Percentiles rank a stretch among this genome's conserved stretches.
phyloP scores from a whole-genome alignment of 345 rosid species.

The Nasturtium officinale region DNA sequence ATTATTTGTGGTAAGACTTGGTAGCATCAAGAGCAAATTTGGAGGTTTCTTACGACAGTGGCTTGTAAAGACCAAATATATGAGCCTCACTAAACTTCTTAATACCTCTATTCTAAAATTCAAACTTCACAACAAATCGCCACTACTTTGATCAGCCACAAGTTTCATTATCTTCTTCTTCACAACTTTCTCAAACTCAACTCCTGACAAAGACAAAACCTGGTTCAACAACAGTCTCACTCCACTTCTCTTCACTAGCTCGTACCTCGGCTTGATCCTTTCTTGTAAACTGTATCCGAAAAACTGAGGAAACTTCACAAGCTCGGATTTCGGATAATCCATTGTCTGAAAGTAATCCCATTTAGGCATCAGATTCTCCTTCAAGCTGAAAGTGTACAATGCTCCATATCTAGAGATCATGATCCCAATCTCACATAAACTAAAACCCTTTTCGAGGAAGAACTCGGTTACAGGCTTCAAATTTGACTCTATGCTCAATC shows the following conservation, averaged over 20 bases:
- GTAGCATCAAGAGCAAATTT: neutral
- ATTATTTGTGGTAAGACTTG: neutral
- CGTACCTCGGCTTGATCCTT: conserved; percentile 85
- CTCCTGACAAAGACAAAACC: conserved; percentile 61
- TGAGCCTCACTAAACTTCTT: neutral
- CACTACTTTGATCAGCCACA: conserved; percentile 14
- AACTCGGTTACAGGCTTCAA: conserved; percentile 81
- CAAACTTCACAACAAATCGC: conserved; percentile 1
- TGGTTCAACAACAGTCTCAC: conserved; percentile 73
- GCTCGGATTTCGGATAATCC: conserved; percentile 77
- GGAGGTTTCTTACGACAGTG: neutral
- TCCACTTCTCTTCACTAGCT: conserved; percentile 62
- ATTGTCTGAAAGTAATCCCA: conserved; percentile 91
- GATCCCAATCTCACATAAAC: conserved; percentile 58
- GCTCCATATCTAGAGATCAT: conserved; percentile 84
- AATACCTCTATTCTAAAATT: neutral
- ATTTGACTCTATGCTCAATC: conserved; percentile 76
- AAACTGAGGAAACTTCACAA: conserved; percentile 85
- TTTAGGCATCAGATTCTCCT: conserved; percentile 68
- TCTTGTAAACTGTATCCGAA: conserved; percentile 84
- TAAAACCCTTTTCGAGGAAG: conserved; percentile 69
- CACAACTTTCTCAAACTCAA: conserved; percentile 60
- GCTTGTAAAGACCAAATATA: neutral
- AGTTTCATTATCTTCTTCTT: conserved; percentile 63
- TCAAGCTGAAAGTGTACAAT: conserved; percentile 77